phyloP scores from a whole-genome alignment of 495 filamentous ascomycete genomes.

The Podospora pseudoanserina region DNA sequence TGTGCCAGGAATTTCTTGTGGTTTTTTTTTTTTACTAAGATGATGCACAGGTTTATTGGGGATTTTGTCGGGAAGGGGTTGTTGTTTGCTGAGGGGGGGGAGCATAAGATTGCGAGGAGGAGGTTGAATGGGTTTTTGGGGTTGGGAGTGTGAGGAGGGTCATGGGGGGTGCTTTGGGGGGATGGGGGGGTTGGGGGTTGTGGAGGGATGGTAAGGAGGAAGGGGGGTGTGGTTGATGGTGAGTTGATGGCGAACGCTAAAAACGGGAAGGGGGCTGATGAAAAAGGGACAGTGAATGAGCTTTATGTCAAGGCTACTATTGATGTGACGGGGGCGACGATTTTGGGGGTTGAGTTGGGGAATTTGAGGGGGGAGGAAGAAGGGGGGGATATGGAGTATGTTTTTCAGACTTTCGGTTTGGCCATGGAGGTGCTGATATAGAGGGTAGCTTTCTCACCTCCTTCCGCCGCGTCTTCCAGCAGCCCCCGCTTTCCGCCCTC shows the following conservation, averaged over 20 bases:
- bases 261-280: slow-evolving; percentile 4
- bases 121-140: slow-evolving; percentile 9
- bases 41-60: slow-evolving; percentile 17
- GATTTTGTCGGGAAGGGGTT: slow-evolving; percentile 29
- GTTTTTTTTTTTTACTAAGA: too few species aligned
- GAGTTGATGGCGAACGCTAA: too few species aligned
- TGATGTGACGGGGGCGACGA: slow-evolving; percentile 66
- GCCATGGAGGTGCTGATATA: slow-evolving; percentile 1
- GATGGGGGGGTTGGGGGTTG: too few species aligned
- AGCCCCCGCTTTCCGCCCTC: slow-evolving; percentile 26
- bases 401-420: too few species aligned
- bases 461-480: slow-evolving; percentile 29
- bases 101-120: slow-evolving; percentile 27
- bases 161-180: slow-evolving; percentile 16
- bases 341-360: slow-evolving; percentile 64
- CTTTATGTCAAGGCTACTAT: slow-evolving; percentile 45
- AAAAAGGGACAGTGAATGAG: slow-evolving; percentile 6
- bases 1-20: slow-evolving; percentile 20
- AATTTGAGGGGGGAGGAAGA: slow-evolving; percentile 24
- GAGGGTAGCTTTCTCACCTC: slow-evolving; percentile 16
- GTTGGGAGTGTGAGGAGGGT: too few species aligned
- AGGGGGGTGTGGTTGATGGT: too few species aligned
- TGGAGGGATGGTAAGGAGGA: too few species aligned
- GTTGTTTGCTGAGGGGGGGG: slow-evolving; percentile 29
- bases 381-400: too few species aligned